A percentile compares a stretch with the other conserved stretches of the same genome.
Conservation (phyloP, 2,329 filamentous ascomycete species). For the Massarina eburnea region DNA sequence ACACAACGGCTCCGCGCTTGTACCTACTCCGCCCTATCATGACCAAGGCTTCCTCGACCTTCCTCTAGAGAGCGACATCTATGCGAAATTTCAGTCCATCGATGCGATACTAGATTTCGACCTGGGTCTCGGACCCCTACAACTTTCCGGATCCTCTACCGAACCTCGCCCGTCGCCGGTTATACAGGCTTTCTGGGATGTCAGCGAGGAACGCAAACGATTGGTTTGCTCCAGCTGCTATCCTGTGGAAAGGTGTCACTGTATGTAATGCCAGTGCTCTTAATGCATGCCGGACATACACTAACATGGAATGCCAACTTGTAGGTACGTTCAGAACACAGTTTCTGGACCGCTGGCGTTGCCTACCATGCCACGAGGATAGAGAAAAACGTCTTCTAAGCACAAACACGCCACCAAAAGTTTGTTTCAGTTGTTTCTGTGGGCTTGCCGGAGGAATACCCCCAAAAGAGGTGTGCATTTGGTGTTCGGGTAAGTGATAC, state of each 20-base stretch:
- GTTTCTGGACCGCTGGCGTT: constrained; percentile 26
- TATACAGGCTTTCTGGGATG: constrained; percentile 24
- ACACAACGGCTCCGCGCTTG: not conserved
- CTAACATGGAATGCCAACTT: too few relatives aligned
- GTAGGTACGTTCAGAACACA: constrained; percentile 18
- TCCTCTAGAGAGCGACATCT: constrained; percentile 21
- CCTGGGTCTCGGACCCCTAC: constrained; percentile 20
- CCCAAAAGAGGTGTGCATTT: too few relatives aligned
- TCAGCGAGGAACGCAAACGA: constrained; percentile 21
- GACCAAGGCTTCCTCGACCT: constrained; percentile 36
- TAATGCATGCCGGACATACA: too few relatives aligned
- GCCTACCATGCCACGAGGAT: constrained; percentile 21
- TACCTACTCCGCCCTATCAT: constrained; percentile 12
- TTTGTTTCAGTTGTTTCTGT: not conserved
- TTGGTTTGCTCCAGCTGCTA: constrained; percentile 8
- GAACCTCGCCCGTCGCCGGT: constrained; percentile 30
- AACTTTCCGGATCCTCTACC: constrained; percentile 20
- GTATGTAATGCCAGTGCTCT: too few relatives aligned
- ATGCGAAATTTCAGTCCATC: constrained; percentile 25
- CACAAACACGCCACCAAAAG: not conserved
- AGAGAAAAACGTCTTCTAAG: not conserved
- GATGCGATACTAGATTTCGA: constrained; percentile 28
- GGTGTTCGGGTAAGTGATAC: too few relatives aligned
- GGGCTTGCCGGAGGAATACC: not conserved
- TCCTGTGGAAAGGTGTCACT: constrained; percentile 11